Base-by-base conservation (phyloP, 768 basidiomycete species). In the Termitomyces sp. region DNA sequence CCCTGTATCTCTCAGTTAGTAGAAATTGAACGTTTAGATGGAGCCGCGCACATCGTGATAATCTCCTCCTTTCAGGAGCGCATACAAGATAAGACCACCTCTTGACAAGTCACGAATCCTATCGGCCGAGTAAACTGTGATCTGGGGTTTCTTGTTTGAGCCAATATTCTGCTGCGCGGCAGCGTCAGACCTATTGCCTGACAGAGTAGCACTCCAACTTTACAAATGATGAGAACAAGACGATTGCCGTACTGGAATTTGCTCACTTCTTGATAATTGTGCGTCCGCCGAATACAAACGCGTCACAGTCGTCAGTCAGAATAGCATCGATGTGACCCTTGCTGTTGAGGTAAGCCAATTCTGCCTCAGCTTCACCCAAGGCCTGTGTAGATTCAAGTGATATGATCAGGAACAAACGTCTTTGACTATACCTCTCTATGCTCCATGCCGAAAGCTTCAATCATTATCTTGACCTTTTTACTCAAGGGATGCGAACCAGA, bases 51-150 rank as follows among this genome's bases (percentile, higher is more conserved):
- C 38, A 4, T 28, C 3, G 53, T 55, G 9, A 40, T 91, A 92
- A 69, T 92, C 90, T 3, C 89, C 91, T 0, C 90, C 90, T 11
- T 81, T 78, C 20, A 91, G 75, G 5, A 91, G 77, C 4, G 83
- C 90, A 18, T 90, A 84, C 13, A 91, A 78, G 55, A 90, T 81
- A 59, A 88, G 76, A 5, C 85, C 88, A 32, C 80, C 71, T 60
- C 33, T 86, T 81, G 67, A 90, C 79, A 89, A 71, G 8, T 88
- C 79, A 1, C 59, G 51, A 44, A 66, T 60, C 16, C 38, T 56
- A 28, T 62, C 63, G 5, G 57, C 45, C 3, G 65, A 61, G 38
- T 68, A 63, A 9, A 55, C 9, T 28, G 24, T 40, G 7, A 40
- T 22, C 22, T 54, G 38, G 5, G 53, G 53, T 9, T 16, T 40